Percentiles rank a stretch among this genome's conserved stretches.
Conservation (phyloP, 2,329 filamentous ascomycete genomes). For the Fusarium coffeatum region DNA sequence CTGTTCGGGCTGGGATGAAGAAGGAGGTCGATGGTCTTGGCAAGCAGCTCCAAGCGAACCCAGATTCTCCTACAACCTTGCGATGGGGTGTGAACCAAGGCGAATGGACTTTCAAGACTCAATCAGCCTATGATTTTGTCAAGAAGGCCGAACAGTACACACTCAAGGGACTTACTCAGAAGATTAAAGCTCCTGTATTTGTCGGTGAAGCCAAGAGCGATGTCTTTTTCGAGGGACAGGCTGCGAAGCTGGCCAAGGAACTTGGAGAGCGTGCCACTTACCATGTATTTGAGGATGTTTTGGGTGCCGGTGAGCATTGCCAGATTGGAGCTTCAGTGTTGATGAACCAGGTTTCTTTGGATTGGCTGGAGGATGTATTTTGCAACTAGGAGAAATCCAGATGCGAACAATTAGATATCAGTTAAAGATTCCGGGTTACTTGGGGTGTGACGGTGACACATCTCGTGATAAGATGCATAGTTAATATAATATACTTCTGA, state of each 20-base stretch:
- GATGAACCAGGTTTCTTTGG: conserved; percentile 22
- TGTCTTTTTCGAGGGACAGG: conserved; percentile 20
- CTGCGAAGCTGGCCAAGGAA: conserved; percentile 2
- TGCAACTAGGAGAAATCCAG: not conserved
- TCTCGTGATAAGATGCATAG: not conserved
- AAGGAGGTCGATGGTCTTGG: not conserved
- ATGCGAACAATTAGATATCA: fast-evolving
- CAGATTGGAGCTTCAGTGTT: conserved; percentile 13
- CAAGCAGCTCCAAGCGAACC: not conserved
- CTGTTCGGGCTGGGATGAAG: conserved; percentile 1
- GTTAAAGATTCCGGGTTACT: fast-evolving
- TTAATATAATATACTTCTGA: fast-evolving
- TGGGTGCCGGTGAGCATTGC: conserved; percentile 8
- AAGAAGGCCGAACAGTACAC: conserved; percentile 18
- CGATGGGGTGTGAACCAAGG: conserved; percentile 16
- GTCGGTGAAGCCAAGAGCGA: conserved; percentile 22
- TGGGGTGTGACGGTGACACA: fast-evolving
- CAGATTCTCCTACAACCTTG: not conserved
- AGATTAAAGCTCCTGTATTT: conserved; percentile 42
- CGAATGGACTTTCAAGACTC: conserved; percentile 21
- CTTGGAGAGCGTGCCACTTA: not conserved
- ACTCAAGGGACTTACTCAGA: conserved; percentile 21
- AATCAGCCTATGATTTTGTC: conserved; percentile 2
- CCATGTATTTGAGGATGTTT: conserved; percentile 1
- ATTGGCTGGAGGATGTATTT: conserved; percentile 24